These are phyloP conservation scores for Neodidymelliopsis sp. DNA, from an alignment of 2,329 filamentous ascomycete genomes.

Conservation along the genomic window DNA sequence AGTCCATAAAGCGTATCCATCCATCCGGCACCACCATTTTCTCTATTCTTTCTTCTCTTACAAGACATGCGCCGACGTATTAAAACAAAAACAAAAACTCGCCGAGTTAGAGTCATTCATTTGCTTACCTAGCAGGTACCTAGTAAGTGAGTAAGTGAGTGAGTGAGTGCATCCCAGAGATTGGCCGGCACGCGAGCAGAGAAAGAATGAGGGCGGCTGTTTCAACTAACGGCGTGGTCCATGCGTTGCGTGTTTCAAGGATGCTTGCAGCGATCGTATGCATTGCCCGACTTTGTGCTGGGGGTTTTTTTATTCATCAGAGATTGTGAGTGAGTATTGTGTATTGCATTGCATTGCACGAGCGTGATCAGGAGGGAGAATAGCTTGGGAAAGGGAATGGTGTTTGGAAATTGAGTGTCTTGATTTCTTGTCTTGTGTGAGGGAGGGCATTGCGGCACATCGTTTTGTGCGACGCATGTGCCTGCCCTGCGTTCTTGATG, in stretches of 20 bases:
- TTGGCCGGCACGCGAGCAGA: conserved; percentile 18
- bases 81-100: too few species aligned
- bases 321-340: neutral
- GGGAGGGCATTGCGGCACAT: conserved; percentile 13
- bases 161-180: too few species aligned
- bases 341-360: conserved; percentile 12
- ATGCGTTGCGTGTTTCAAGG: conserved; percentile 12
- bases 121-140: too few species aligned
- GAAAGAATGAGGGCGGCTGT: conserved; percentile 20
- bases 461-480: conserved; percentile 15
- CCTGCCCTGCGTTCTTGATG: conserved; percentile 19
- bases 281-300: conserved; percentile 3
- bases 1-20: too few species aligned
- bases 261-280: conserved; percentile 19
- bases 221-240: conserved; percentile 18
- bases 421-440: conserved; percentile 17
- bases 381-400: too few species aligned
- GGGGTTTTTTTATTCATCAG: too few species aligned
- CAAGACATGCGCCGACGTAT: too few species aligned
- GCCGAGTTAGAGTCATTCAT: too few species aligned
- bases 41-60: too few species aligned
- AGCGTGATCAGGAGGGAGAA: conserved; percentile 9
- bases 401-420: conserved; percentile 17
- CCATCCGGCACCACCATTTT: too few species aligned
- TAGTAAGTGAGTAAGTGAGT: too few species aligned